Percentiles rank a stretch among this genome's conserved stretches.
Evolutionary conservation across 1,284 basidiomycete genomes (phyloP).

Genomic region (Ceratobasidium sp.): DNA sequence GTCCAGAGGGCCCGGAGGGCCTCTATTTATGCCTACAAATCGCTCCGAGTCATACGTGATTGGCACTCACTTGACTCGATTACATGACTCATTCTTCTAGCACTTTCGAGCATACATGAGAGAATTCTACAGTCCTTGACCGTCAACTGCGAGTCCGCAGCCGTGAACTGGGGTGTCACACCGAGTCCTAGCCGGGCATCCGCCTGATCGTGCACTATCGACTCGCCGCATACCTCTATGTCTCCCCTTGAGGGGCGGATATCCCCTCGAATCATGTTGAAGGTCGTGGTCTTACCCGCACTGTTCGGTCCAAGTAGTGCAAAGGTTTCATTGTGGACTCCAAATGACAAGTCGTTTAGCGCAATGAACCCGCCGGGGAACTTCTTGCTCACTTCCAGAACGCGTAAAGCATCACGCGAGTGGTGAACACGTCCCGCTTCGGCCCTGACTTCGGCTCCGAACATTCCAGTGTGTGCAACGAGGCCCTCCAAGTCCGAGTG

Average conservation of each 20-base stretch:
- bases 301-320: conserved; percentile 82
- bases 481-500: neutral
- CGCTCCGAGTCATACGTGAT: too few species aligned
- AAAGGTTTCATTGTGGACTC: conserved; percentile 70
- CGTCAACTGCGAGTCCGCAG: conserved; percentile 77
- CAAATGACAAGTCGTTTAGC: conserved; percentile 76
- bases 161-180: conserved; percentile 84
- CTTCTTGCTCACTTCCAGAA: conserved; percentile 68
- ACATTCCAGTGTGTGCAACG: neutral
- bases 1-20: too few species aligned
- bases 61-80: too few species aligned
- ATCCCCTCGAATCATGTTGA: conserved; percentile 76
- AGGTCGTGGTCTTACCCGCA: conserved; percentile 79
- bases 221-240: conserved; percentile 67
- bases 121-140: too few species aligned
- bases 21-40: too few species aligned
- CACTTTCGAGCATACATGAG: too few species aligned
- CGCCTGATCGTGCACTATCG: conserved; percentile 66
- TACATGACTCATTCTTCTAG: too few species aligned
- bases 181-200: conserved; percentile 71
- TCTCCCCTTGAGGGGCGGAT: conserved; percentile 68
- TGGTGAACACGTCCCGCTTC: conserved; percentile 62
- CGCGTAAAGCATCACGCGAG: conserved; percentile 65
- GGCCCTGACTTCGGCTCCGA: conserved; percentile 57
- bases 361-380: conserved; percentile 63